Evolutionary conservation across 2,329 filamentous ascomycete species (phyloP), one percentile per base, ranked within the genome.

Genomic region (Stemphylium beticola): DNA sequence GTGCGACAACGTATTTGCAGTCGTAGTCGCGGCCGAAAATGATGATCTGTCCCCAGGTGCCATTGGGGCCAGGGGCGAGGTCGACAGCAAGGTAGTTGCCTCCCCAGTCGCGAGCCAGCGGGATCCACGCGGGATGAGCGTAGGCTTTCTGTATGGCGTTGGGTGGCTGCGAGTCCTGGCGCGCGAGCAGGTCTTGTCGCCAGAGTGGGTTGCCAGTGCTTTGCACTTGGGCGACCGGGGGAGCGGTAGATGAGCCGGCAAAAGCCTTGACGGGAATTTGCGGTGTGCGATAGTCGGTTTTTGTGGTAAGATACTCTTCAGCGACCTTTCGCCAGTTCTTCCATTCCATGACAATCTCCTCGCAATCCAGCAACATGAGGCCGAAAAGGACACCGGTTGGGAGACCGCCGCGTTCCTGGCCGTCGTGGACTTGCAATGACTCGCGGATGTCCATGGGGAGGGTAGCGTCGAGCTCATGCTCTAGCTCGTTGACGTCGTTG

Each of bases 271-370:
- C 82, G 3, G 90, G 87, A 17, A 85, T 80, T 14, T 87, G 81
- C 4, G 89, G 86, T 78, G 87, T 72, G 74, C 80, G 53, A 79
- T 82, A 68, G 76, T 78, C 74, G 15, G 76, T 72, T 32, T 86
- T 74, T 34, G 86, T 82, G 37, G 85, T 82, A 55, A 98, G 83
- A 74, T 90, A 96, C 71, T 97, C 91, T 54, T 93, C 87, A 72
- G 96, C 96, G 59, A 99, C 95, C 60, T 86, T 87, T 67, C 92
- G 88, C 95, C 95, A 99, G 72, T 96, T 96, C 68, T 91, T 89
- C 91, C 93, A 98, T 74, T 99, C 95, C 75, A 97, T 92, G 18
- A 96, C 89, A 65, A 99, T 96, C 73, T 99, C 95, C 76, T 99
- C 95, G 72, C 95, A 98, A 76, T 99, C 95, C 53, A 99, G 85